Evolutionary conservation across 2,329 filamentous ascomycete genomes (phyloP), one percentile per base, ranked within the genome.

Genomic region (Chalaropsis ovoidea): DNA sequence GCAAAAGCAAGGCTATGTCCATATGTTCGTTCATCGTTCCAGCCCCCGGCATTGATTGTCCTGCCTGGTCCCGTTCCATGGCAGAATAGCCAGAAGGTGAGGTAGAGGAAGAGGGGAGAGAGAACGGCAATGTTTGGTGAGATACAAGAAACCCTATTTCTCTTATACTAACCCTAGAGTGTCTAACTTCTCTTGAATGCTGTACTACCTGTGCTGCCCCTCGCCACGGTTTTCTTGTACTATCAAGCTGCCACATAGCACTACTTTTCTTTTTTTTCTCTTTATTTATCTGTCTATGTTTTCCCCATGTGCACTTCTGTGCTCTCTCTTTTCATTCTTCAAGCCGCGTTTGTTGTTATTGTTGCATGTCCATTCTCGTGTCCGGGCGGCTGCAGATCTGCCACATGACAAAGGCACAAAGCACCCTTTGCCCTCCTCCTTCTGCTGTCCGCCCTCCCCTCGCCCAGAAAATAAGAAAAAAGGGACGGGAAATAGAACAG

Each of bases 331-430:
- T 56, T 31, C 24, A 15, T 17, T 56, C 52, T 35, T 27, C 52
- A 49, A 49, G n/a, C 11, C 45, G 45, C 45, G 17, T 49, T 49
- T 31, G 52, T 56, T 31, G 22, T n/a, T 56, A 31, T 56, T 31
- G 22, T 56, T 56, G 52, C 52, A 56, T 31, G 27, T 17, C 22
- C 39, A 41, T 62, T 62, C 61, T 62, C 61, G 39, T 47, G 61
- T 62, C 41, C 42, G 61, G 61, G 61, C 24, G 42, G 61, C 42
- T 45, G 43, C 61, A 62, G 42, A 56, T 56, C 22, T 56, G 52
- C 52, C 52, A 31, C 52, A 31, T 56, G 52, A 56, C 22, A 56
- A 31, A 56, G 27, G 52, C 10, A 43, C 42, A 43, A 43, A 13
- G 42, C 31, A 31, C 31, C 31, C 31, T n/a, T n/a, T n/a, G n/a